Base-by-base conservation (phyloP, 192 early-diverging fungal species). In the Mortierella alpina region DNA sequence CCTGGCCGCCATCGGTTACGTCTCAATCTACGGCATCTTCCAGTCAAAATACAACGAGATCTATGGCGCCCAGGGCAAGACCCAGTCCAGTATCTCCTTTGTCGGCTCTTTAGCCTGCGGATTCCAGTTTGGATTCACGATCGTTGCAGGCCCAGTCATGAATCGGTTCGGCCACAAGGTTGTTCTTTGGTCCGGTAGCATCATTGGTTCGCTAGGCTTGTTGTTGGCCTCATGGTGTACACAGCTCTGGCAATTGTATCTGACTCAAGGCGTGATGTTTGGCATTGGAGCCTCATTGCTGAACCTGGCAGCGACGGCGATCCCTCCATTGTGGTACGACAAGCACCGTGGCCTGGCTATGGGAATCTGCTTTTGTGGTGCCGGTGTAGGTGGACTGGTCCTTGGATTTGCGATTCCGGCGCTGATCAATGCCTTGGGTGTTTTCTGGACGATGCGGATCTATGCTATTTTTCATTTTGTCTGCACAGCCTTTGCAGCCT, bases 231-330 rank as follows among this genome's bases (percentile, higher is more conserved):
- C 73, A 14, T 75, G 73, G 73, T 46, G 58, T 51, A 75, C 59
- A 17, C 18, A 75, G 54, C 73, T 75, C 15, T 75, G 73, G 73
- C 73, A 75, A 14, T 20, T 75, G 18, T 75, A 68, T 54, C 15
- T 75, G 18, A 75, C 73, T 13, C 73, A 75, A 22, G 84, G 82
- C 58, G 57, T 83, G 9, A 65, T 85, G 62, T 78, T 79, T 47
- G 84, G 84, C 41, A 81, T 83, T 22, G 82, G 82, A 41, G 76
- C 67, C 39, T 81, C 76, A 4, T 56, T 85, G 40, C 72, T 83
- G 2, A 83, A 77, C 66, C 69, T 83, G 58, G 65, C 84, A 22
- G 82, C 81, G 17, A 78, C 83, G 11, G 66, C 72, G 11, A 72
- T 72, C 17, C 64, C 72, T 49, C 82, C 82, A 51, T 71, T 83